A percentile compares a stretch with the other conserved stretches of the same genome.
phyloP scores from a whole-genome alignment of 441 rosid genomes.

The Theobroma grandiflorum region DNA sequence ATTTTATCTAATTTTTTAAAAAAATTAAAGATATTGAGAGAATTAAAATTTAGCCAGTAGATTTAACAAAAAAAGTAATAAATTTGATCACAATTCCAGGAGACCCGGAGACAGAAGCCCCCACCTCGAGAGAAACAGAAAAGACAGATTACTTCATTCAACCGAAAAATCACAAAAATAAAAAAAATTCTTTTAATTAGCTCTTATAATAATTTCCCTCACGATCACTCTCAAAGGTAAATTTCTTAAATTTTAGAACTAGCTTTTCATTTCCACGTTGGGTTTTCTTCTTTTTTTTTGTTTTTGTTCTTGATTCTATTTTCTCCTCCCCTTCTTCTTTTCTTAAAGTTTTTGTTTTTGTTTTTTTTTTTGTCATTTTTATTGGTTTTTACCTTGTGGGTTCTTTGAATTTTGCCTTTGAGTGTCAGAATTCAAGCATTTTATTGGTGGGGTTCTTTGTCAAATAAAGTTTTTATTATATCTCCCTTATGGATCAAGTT shows the following conservation, averaged over 20 bases:
- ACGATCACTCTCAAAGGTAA: not conserved
- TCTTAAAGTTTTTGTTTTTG: not conserved
- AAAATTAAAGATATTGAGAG: no score
- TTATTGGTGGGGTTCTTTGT: conserved; percentile 6
- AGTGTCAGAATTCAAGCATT: not conserved
- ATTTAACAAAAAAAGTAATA: no score
- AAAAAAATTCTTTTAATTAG: not conserved
- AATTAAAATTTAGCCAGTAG: no score
- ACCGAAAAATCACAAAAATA: not conserved
- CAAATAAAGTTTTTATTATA: not conserved
- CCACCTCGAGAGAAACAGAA: not conserved
- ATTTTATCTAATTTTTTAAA: no score
- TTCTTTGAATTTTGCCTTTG: conserved; percentile 8
- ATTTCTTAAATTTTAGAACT: not conserved
- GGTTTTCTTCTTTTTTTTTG: not conserved
- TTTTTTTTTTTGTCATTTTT: not conserved
- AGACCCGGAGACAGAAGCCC: not conserved
- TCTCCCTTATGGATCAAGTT: conserved; percentile 2
- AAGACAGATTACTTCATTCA: not conserved
- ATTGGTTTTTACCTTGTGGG: conserved; percentile 4
- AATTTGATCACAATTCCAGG: not conserved
- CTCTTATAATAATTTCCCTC: not conserved
- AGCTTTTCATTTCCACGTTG: not conserved
- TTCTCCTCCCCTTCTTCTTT: not conserved
- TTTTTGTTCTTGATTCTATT: not conserved